A percentile compares a stretch with the other conserved stretches of the same genome.
phyloP scores from a whole-genome alignment of 2,329 filamentous ascomycete genomes.

The Neophaeococcomyces mojaviensis region DNA sequence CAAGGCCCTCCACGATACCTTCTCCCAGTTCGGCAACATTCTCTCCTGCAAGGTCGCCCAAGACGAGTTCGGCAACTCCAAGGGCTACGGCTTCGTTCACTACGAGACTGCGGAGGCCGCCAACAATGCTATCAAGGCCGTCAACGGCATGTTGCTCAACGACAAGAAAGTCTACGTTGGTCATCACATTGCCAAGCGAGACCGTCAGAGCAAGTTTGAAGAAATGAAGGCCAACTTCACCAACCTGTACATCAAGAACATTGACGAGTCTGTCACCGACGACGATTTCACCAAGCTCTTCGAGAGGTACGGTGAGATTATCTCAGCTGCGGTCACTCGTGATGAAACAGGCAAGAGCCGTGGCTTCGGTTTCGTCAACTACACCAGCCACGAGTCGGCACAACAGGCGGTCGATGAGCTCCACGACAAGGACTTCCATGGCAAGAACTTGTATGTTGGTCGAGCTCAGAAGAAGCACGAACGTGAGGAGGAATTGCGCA shows the following conservation, averaged over 20 bases:
- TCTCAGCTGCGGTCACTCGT: slow-evolving; percentile 86
- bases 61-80: slow-evolving; percentile 93
- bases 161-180: slow-evolving; percentile 99
- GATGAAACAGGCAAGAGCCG: slow-evolving; percentile 87
- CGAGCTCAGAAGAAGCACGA: slow-evolving; percentile 99
- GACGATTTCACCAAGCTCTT: slow-evolving; percentile 93
- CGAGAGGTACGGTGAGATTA: slow-evolving; percentile 86
- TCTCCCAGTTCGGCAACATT: slow-evolving; percentile 98
- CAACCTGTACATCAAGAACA: slow-evolving; percentile 99
- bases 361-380: slow-evolving; percentile 96
- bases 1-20: slow-evolving; percentile 99
- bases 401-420: slow-evolving; percentile 81
- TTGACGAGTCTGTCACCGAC: slow-evolving; percentile 73
- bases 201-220: slow-evolving; percentile 99
- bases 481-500: slow-evolving; percentile 97
- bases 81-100: slow-evolving; percentile 98
- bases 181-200: slow-evolving; percentile 99
- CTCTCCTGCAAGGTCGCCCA: slow-evolving; percentile 98
- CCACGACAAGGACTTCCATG: slow-evolving; percentile 84
- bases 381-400: slow-evolving; percentile 81
- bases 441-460: slow-evolving; percentile 94
- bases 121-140: slow-evolving; percentile 95
- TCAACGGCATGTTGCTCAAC: slow-evolving; percentile 99
- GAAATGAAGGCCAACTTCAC: slow-evolving; percentile 99
- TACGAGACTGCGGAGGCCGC: slow-evolving; percentile 99